Evolutionary conservation across 352 stramenopile species (phyloP), one percentile per base, ranked within the genome.

Genomic region (Phytophthora pinifolia): DNA sequence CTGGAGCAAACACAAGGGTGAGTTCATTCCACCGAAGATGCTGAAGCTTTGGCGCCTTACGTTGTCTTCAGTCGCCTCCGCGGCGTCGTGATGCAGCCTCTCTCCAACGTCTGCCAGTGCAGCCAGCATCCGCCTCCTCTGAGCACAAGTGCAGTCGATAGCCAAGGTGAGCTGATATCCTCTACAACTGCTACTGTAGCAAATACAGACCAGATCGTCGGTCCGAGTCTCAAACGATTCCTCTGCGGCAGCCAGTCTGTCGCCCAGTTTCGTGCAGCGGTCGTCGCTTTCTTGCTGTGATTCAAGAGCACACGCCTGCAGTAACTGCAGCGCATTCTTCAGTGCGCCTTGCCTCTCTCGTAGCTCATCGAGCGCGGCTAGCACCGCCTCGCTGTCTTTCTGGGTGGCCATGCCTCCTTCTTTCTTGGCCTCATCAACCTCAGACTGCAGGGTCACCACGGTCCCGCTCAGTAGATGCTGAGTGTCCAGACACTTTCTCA

Each of bases 381-480:
- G 36, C 5, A 74, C 34, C 0, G 31, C 27, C 9, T 18, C 51
- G n/a, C 17, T 43, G 10, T 34, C 59, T 9, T 62, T 59, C 27
- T 15, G 34, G 20, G 33, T 25, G 9, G n/a, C 29, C 9, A 32
- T 36, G 4, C 20, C 37, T 15, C 10, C 20, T 15, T 41, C 36
- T 17, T 41, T 66, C 34, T 72, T 72, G 12, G 66, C 41, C 14
- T 76, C 60, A 18, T 87, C 76, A 10, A 85, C 41, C 12, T 87
- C 79, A 6, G 50, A 63, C 59, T 87, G 76, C 17, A 89, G 47
- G 37, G 70, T 65, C 13, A 89, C 76, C 6, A 89, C 62, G 0
- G 72, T 86, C 14, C 63, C 57, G 48, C 79, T 86, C 18, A 89
- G 45, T 35, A 87, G 50, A 29, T 89, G 76, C 37, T 89, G 76